These are phyloP conservation scores for Colletotrichum sp. DNA, from an alignment of 2,329 filamentous ascomycete species.

Conservation along the genomic window DNA sequence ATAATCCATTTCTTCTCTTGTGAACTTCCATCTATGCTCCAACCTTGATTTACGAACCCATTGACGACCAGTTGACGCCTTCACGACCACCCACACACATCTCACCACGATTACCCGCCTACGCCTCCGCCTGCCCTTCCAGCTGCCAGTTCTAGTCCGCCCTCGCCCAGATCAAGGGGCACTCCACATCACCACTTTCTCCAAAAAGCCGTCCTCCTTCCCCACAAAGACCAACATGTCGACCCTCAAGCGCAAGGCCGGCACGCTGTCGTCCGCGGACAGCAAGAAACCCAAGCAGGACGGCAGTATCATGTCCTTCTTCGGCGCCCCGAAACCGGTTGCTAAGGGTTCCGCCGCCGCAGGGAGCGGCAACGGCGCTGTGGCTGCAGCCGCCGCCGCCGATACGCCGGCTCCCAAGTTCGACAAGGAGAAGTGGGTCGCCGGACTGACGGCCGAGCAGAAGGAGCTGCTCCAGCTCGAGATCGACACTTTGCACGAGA, in stretches of 20 bases:
- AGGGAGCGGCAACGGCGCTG: background rate
- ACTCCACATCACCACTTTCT: background rate
- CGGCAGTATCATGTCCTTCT: constrained; percentile 88
- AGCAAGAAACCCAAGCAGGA: constrained; percentile 77
- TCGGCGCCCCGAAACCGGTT: constrained; percentile 69
- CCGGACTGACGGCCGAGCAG: constrained; percentile 79
- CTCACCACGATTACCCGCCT: background rate
- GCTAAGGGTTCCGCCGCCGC: constrained; percentile 18
- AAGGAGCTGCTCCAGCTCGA: constrained; percentile 83
- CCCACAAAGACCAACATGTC: constrained; percentile 45
- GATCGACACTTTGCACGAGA: constrained; percentile 89
- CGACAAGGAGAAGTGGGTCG: constrained; percentile 90
- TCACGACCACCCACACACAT: background rate
- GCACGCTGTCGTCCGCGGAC: constrained; percentile 47
- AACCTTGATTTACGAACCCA: background rate
- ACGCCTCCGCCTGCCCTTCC: background rate
- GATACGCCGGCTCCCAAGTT: constrained; percentile 61
- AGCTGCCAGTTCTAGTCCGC: background rate
- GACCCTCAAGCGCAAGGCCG: constrained; percentile 71
- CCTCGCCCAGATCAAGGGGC: background rate
- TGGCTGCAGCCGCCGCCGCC: constrained; percentile 23
- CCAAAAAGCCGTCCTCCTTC: background rate
- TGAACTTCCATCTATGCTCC: background rate
- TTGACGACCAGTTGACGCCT: background rate
- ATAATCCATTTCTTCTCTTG: background rate